phyloP scores from a whole-genome alignment of 305 asterid species.

The Euphrasia arctica region DNA sequence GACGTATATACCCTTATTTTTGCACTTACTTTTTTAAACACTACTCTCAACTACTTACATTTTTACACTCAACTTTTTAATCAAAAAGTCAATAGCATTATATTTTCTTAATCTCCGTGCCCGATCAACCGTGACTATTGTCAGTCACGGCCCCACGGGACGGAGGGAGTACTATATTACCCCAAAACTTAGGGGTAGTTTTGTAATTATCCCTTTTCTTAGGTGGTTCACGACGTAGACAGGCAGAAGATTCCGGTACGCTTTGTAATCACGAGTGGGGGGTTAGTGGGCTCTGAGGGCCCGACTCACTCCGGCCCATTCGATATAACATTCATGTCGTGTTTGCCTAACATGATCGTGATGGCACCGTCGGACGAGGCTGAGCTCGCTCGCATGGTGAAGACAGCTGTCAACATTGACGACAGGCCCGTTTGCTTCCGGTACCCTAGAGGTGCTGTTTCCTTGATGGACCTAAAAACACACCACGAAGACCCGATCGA shows the following conservation, averaged over 20 bases:
- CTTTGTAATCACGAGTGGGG: constrained; percentile 76
- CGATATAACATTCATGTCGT: constrained; percentile 89
- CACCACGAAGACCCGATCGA: constrained; percentile 53
- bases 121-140: too few relatives aligned
- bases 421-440: constrained; percentile 90
- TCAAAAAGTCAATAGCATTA: too few relatives aligned
- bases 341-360: constrained; percentile 94
- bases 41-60: too few relatives aligned
- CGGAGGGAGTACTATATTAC: too few relatives aligned
- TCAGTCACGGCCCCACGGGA: too few relatives aligned
- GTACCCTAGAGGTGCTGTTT: constrained; percentile 81
- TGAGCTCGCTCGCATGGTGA: constrained; percentile 85
- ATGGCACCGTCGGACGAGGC: constrained; percentile 95
- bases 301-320: constrained; percentile 80
- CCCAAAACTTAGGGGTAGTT: too few relatives aligned
- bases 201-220: background rate
- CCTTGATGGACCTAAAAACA: constrained; percentile 29
- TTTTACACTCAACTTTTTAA: too few relatives aligned
- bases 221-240: constrained; percentile 96
- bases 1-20: too few relatives aligned
- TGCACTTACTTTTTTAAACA: too few relatives aligned
- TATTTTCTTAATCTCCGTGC: too few relatives aligned
- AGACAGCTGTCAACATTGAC: constrained; percentile 61
- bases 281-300: constrained; percentile 84
- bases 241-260: constrained; percentile 89